These are phyloP conservation scores for Purpureocillium lavendulum DNA, from an alignment of 2,329 filamentous ascomycete species.

Conservation along the genomic window DNA sequence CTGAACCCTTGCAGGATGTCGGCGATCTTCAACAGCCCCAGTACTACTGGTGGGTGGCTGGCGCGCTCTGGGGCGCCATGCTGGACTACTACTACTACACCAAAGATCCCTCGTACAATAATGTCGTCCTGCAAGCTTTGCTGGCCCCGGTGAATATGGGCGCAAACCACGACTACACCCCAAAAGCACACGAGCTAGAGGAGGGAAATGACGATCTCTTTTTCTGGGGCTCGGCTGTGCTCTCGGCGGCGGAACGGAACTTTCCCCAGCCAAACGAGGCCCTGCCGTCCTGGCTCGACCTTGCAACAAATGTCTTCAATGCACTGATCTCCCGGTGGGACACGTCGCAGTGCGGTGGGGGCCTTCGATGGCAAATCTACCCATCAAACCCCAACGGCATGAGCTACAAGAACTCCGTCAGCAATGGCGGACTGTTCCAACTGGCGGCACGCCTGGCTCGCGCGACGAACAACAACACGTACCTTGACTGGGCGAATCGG, in stretches of 20 bases:
- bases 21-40: conserved; percentile 54
- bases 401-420: conserved; percentile 74
- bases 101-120: conserved; percentile 51
- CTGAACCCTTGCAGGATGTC: conserved; percentile 31
- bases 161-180: conserved; percentile 50
- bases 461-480: conserved; percentile 59
- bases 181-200: conserved; percentile 42
- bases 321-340: conserved; percentile 65
- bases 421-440: conserved; percentile 75
- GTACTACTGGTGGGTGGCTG: conserved; percentile 63
- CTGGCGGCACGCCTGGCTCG: conserved; percentile 67
- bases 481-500: conserved; percentile 56
- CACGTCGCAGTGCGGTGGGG: conserved; percentile 55
- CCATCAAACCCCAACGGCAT: conserved; percentile 63
- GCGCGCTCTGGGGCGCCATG: conserved; percentile 57
- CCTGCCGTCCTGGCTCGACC: conserved; percentile 54
- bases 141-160: conserved; percentile 47
- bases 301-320: conserved; percentile 66
- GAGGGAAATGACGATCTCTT: conserved; percentile 69
- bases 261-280: conserved; percentile 50
- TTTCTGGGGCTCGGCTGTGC: conserved; percentile 61
- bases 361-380: conserved; percentile 77
- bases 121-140: conserved; percentile 48
- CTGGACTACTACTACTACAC: conserved; percentile 63
- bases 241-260: conserved; percentile 60